These are phyloP conservation scores for Dichomitus squalens DNA, from an alignment of 1,284 basidiomycete genomes.

Conservation along the genomic window DNA sequence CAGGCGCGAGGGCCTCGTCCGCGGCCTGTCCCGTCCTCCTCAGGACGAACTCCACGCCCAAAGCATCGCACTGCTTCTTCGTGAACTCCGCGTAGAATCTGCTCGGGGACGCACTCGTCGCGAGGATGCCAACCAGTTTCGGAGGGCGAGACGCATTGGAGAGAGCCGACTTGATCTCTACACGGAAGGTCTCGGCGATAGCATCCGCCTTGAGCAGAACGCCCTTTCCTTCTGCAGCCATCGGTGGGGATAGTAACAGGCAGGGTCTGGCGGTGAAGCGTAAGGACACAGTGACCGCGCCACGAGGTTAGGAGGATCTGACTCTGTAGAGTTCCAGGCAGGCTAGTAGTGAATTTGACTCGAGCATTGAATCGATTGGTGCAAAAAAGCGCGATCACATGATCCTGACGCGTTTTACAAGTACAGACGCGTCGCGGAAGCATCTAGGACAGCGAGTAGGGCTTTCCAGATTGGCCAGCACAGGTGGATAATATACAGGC, in stretches of 20 bases:
- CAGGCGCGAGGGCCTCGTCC: constrained; percentile 48
- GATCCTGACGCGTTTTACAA: constrained; percentile 10
- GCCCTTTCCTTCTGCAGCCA: constrained; percentile 54
- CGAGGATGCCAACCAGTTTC: constrained; percentile 90
- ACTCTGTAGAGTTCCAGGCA: not conserved
- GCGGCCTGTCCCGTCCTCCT: constrained; percentile 71
- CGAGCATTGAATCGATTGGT: constrained; percentile 15
- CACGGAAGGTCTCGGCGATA: constrained; percentile 68
- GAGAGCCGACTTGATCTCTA: constrained; percentile 62
- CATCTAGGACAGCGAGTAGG: no score
- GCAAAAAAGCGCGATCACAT: constrained; percentile 23
- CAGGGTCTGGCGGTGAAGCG: not conserved
- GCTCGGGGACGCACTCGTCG: constrained; percentile 86
- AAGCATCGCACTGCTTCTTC: constrained; percentile 84
- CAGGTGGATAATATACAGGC: no score
- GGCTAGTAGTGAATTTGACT: constrained; percentile 6
- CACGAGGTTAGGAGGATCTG: no score
- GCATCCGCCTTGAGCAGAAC: constrained; percentile 75
- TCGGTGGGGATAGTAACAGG: not conserved
- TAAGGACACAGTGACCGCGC: not conserved
- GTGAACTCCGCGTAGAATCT: constrained; percentile 95
- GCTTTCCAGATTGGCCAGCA: no score
- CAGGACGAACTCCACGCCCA: constrained; percentile 88
- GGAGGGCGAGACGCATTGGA: constrained; percentile 49
- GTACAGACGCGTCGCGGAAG: constrained; percentile 1